phyloP scores from a whole-genome alignment of 192 early-diverging fungal genomes.

The Entomortierella lignicola region DNA sequence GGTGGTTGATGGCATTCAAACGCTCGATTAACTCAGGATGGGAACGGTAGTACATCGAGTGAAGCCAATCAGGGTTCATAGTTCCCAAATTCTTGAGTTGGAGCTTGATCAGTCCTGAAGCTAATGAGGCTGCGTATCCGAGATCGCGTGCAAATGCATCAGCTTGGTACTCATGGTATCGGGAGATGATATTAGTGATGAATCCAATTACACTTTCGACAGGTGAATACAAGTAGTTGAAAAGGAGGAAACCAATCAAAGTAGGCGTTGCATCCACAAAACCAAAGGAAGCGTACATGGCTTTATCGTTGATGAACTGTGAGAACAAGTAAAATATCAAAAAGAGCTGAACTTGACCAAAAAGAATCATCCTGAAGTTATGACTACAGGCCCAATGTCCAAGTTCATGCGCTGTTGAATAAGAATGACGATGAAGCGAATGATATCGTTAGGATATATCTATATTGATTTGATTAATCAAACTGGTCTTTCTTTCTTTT shows the following conservation, averaged over 20 bases:
- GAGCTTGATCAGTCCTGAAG: conserved; percentile 87
- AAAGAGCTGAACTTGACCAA: conserved; percentile 83
- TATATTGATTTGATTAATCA: too few relatives aligned
- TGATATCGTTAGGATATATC: too few relatives aligned
- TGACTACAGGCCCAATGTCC: conserved; percentile 96
- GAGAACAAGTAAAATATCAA: conserved; percentile 81
- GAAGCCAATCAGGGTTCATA: conserved; percentile 87
- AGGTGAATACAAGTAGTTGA: conserved; percentile 88
- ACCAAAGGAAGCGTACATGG: conserved; percentile 90
- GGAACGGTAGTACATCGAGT: conserved; percentile 91
- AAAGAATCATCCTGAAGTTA: conserved; percentile 77
- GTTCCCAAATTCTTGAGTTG: conserved; percentile 90
- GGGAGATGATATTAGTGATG: conserved; percentile 80
- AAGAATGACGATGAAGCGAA: not conserved
- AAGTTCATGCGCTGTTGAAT: conserved; percentile 84
- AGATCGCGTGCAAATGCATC: conserved; percentile 90
- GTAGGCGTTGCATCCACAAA: conserved; percentile 75
- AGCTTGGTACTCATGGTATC: conserved; percentile 94
- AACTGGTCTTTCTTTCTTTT: not conserved
- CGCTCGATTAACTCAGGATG: conserved; percentile 95
- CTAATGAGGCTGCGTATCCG: conserved; percentile 79
- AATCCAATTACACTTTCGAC: conserved; percentile 82
- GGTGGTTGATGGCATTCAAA: conserved; percentile 64
- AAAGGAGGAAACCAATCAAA: conserved; percentile 92
- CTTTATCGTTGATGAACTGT: conserved; percentile 74